Conservation (phyloP, 148 eudicot species). For the Dianthus caryophyllus region DNA sequence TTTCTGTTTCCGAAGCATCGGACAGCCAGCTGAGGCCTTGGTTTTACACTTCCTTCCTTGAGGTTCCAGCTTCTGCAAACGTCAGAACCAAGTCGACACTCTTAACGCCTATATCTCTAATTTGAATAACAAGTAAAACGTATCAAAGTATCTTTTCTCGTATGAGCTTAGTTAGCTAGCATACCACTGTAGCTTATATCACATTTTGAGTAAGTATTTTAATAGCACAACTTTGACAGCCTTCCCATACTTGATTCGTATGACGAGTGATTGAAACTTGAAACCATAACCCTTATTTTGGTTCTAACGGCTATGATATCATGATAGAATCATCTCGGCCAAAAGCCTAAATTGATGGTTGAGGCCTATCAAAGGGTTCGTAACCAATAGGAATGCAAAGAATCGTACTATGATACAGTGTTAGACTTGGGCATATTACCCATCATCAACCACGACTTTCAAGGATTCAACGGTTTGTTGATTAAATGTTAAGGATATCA, state of each 20-base stretch:
- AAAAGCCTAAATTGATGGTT: too few species aligned
- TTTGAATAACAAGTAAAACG: neutral
- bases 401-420: neutral
- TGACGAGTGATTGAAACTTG: too few species aligned
- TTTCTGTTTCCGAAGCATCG: conserved; percentile 71
- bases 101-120: neutral
- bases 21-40: conserved; percentile 76
- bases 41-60: conserved; percentile 47
- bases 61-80: conserved; percentile 55
- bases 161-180: neutral
- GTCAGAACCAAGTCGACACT: conserved; percentile 13
- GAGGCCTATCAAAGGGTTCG: too few species aligned
- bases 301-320: too few species aligned
- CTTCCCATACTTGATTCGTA: too few species aligned
- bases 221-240: neutral
- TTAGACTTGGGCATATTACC: neutral
- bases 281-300: too few species aligned
- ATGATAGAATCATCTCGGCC: too few species aligned
- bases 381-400: too few species aligned
- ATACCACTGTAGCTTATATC: neutral
- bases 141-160: neutral
- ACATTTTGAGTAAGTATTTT: neutral
- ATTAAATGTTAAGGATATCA: conserved; percentile 5
- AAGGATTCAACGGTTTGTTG: neutral
- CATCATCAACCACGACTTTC: neutral